phyloP scores from a whole-genome alignment of 2,329 filamentous ascomycete genomes.

The Talaromyces sp. region DNA sequence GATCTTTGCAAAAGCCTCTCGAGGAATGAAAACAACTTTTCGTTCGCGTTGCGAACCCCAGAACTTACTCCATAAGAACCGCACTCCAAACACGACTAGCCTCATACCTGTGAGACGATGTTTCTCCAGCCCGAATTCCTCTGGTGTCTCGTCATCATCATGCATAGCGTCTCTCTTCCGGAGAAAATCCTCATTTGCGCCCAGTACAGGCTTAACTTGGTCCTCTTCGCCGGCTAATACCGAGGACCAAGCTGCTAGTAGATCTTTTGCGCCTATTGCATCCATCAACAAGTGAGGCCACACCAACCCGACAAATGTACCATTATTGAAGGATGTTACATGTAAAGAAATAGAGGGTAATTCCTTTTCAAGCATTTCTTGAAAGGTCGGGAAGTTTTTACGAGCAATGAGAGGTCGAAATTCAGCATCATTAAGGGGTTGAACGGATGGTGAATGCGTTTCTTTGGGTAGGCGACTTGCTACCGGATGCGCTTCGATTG shows the following conservation, averaged over 20 bases:
- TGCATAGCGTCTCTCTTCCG: not conserved
- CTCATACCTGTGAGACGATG: conserved; percentile 2
- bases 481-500: conserved; percentile 11
- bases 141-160: not conserved
- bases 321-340: conserved; percentile 14
- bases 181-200: conserved; percentile 15
- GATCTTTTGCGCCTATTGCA: conserved; percentile 8
- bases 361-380: conserved; percentile 5
- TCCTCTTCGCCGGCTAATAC: conserved; percentile 11
- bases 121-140: conserved; percentile 8
- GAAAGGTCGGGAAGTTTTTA: conserved; percentile 9
- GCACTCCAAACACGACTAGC: conserved; percentile 5
- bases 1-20: not conserved
- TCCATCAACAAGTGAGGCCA: conserved; percentile 21
- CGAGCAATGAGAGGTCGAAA: conserved; percentile 12
- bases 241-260: conserved; percentile 12
- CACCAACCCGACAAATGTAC: conserved; percentile 10
- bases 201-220: conserved; percentile 5
- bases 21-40: conserved; percentile 8
- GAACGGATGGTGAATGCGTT: conserved; percentile 9
- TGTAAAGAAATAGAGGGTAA: conserved; percentile 11
- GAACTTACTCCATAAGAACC: conserved; percentile 14
- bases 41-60: conserved; percentile 4
- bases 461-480: conserved; percentile 6
- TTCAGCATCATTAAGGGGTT: conserved; percentile 8